Evolutionary conservation across 2,329 filamentous ascomycete species (phyloP), one percentile per base, ranked within the genome.

Genomic region (Pseudocercospora vitis): DNA sequence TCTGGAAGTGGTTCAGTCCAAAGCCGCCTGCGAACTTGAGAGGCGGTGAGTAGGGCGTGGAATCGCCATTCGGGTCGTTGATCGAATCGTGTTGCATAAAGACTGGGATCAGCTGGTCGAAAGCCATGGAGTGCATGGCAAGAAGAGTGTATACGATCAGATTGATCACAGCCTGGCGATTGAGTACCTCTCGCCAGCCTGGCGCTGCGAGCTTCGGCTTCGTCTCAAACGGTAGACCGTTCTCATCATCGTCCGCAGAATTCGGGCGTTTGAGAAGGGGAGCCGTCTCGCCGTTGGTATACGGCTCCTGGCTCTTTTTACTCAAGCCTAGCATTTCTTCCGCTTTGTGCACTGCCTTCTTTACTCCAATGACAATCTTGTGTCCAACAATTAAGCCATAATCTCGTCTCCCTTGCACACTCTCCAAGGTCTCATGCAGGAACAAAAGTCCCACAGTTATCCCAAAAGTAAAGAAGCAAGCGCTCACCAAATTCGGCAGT

Each of bases 11-110:
- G 44, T 82, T 72, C 37, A 85, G 76, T 0, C 90, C 90, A 67
- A 94, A 94, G 11, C 90, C 90, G 39, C 89, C 87, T 3, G 81
- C 80, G 66, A 96, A 96, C 65, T 88, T 87, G 65, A 96, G 86
- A 0, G 91, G 91, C 14, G 60, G 58, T 3, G 44, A 46, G 0
- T 80, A 74, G 0, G 65, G 61, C 14, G 70, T 65, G 28, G 81
- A 71, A 3, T 76, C 71, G 23, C 40, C 40, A 2, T 14, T 7
- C 1, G 71, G 72, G 2, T 37, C 45, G 35, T 58, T 53, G 14
- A 67, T 56, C 2, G 58, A 55, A 0, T 87, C 86, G 60, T 89
- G 87, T 71, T 95, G 88, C 65, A 96, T 81, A 70, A 95, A 95
- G 0, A 96, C 89, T 2, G 91, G 88, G 1, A 97, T 81, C 16